A percentile compares a stretch with the other conserved stretches of the same genome.
phyloP scores from a whole-genome alignment of 1,139 yeast genomes.

The Saccharomyces hybrid region DNA sequence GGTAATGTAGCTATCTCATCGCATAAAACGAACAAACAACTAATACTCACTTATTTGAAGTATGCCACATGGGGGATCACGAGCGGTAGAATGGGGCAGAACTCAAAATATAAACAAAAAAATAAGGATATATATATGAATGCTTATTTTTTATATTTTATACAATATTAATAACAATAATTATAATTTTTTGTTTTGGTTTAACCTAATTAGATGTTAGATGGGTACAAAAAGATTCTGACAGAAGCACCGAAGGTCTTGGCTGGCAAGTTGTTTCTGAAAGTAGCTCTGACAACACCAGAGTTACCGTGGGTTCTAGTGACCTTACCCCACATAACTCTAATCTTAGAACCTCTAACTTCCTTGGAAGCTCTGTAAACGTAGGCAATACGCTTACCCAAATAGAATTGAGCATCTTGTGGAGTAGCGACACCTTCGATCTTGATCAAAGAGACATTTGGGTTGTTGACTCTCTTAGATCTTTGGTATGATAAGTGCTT shows the following conservation, averaged over 20 bases:
- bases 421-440: constrained; percentile 90
- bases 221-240: constrained; percentile 99
- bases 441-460: constrained; percentile 92
- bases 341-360: constrained; percentile 95
- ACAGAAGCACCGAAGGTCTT: constrained; percentile 99
- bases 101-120: neutral
- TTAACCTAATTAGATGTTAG: constrained; percentile 72
- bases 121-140: neutral
- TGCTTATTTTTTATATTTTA: constrained; percentile 2
- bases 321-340: constrained; percentile 99
- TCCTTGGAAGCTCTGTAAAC: constrained; percentile 98
- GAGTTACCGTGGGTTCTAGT: constrained; percentile 98
- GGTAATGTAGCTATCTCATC: too few relatives aligned
- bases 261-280: constrained; percentile 98
- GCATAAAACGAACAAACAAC: too few relatives aligned
- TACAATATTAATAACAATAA: neutral
- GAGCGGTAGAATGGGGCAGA: neutral
- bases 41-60: too few relatives aligned
- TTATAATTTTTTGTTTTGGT: constrained; percentile 3
- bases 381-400: constrained; percentile 98
- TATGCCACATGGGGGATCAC: too few relatives aligned
- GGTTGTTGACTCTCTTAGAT: constrained; percentile 97
- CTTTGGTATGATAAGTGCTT: constrained; percentile 99
- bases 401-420: constrained; percentile 96
- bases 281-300: constrained; percentile 97